Evolutionary conservation across 2,329 filamentous ascomycete genomes (phyloP).

Genomic region (Apiospora rasikravindrae): DNA sequence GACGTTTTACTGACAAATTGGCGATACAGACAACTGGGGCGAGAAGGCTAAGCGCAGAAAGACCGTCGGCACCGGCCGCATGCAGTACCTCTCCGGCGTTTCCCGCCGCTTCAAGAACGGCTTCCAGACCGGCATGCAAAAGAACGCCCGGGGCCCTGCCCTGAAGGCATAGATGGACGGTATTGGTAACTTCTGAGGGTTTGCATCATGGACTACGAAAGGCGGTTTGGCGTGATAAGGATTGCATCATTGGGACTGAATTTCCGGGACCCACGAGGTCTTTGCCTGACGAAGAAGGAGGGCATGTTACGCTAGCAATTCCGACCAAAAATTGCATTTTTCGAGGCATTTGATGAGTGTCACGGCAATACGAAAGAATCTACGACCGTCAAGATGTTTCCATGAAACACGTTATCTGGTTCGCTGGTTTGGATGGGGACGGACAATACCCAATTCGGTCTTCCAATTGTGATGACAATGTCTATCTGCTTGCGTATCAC

Average conservation of each 20-base stretch:
- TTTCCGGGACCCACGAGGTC: slow-evolving; percentile 36
- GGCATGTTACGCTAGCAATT: slow-evolving; percentile 39
- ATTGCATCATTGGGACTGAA: slow-evolving; percentile 39
- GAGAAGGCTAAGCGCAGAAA: slow-evolving; percentile 99
- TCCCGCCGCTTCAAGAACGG: slow-evolving; percentile 96
- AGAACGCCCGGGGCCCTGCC: slow-evolving; percentile 71
- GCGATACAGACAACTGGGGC: slow-evolving; percentile 88
- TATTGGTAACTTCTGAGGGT: slow-evolving; percentile 41
- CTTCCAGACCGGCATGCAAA: slow-evolving; percentile 89
- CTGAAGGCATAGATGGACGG: slow-evolving; percentile 41
- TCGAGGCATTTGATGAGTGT: slow-evolving; percentile 19
- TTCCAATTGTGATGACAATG: slow-evolving; percentile 8
- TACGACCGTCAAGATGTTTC: slow-evolving; percentile 16
- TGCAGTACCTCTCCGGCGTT: slow-evolving; percentile 92
- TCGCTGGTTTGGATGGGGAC: background rate
- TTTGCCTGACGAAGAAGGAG: slow-evolving; percentile 31
- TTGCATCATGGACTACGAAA: slow-evolving; percentile 40
- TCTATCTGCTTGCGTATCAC: slow-evolving; percentile 22
- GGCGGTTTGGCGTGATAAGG: slow-evolving; percentile 26
- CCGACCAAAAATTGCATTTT: slow-evolving; percentile 29
- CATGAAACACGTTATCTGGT: slow-evolving; percentile 7
- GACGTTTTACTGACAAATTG: slow-evolving; percentile 26
- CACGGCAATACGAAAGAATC: slow-evolving; percentile 16
- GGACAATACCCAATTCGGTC: slow-evolving; percentile 14
- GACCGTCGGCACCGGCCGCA: slow-evolving; percentile 96